Conservation (phyloP, 1,139 yeast species). For the Kodamaea derodonti region DNA sequence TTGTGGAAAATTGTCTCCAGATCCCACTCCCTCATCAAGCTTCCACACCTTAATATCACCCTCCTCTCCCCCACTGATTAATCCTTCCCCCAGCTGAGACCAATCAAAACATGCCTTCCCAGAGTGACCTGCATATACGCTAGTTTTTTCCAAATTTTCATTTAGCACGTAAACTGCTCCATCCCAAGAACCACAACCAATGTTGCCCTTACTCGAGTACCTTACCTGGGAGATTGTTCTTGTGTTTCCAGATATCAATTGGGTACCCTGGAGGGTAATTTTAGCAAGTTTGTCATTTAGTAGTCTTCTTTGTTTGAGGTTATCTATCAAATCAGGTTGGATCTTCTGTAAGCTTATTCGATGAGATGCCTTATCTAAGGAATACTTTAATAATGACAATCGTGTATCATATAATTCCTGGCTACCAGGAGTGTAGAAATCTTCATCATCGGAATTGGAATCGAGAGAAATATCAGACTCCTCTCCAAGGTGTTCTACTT, state of each 20-base stretch:
- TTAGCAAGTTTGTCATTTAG: constrained; percentile 34
- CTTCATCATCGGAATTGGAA: constrained; percentile 61
- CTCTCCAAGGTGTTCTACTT: too few species aligned
- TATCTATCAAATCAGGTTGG: constrained; percentile 23
- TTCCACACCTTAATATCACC: constrained; percentile 52
- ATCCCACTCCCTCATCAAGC: constrained; percentile 10
- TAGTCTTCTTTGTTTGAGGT: constrained; percentile 43
- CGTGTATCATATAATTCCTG: constrained; percentile 55
- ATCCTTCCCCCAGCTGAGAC: constrained; percentile 25
- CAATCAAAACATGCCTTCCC: constrained; percentile 67
- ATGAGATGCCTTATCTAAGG: constrained; percentile 42
- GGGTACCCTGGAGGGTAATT: constrained; percentile 61
- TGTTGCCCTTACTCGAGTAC: constrained; percentile 33
- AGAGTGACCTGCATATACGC: constrained; percentile 15
- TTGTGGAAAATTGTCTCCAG: constrained; percentile 10
- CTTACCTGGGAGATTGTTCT: constrained; percentile 66
- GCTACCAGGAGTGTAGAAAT: constrained; percentile 80
- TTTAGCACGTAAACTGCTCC: constrained; percentile 60
- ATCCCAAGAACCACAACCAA: constrained; percentile 84
- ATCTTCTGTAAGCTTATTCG: constrained; percentile 33
- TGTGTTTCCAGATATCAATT: constrained; percentile 51
- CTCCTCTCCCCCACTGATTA: constrained; percentile 65
- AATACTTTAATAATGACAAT: constrained; percentile 43
- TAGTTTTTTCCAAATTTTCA: constrained; percentile 30
- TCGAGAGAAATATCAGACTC: constrained; percentile 27